Evolutionary conservation across 2,329 filamentous ascomycete genomes (phyloP).

Genomic region (Pestalotiopsis fici): DNA sequence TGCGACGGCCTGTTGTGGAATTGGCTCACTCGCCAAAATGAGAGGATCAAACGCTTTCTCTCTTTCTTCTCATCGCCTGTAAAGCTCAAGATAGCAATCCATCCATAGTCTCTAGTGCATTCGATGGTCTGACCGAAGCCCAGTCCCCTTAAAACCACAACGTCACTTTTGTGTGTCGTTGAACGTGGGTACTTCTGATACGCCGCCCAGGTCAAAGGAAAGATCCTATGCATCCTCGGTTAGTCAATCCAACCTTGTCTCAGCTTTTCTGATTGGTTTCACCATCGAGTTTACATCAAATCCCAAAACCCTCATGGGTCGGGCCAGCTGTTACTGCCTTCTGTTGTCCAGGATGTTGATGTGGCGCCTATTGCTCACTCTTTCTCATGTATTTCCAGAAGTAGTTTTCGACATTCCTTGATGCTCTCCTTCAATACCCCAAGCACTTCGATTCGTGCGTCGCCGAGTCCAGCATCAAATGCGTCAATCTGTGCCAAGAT

Average conservation of each 20-base stretch:
- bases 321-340: not conserved
- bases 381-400: not conserved
- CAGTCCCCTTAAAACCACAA: too few relatives aligned
- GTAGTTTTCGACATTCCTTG: not conserved
- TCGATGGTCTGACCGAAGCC: too few relatives aligned
- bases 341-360: not conserved
- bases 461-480: constrained; percentile 9
- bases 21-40: too few relatives aligned
- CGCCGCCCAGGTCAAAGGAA: not conserved
- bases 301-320: not conserved
- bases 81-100: too few relatives aligned
- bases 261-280: not conserved
- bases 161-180: too few relatives aligned
- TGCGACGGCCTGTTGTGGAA: too few relatives aligned
- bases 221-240: not conserved
- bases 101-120: too few relatives aligned
- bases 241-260: too few relatives aligned
- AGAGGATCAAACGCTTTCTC: too few relatives aligned
- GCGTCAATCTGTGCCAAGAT: constrained; percentile 19
- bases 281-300: not conserved
- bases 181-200: too few relatives aligned
- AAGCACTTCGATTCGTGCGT: not conserved
- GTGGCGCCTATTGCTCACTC: not conserved
- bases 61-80: too few relatives aligned
- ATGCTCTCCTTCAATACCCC: not conserved